Percentiles rank a stretch among this genome's conserved stretches.
Conservation (phyloP, 2,329 filamentous ascomycete species). For the Chaetomium olivaceum region DNA sequence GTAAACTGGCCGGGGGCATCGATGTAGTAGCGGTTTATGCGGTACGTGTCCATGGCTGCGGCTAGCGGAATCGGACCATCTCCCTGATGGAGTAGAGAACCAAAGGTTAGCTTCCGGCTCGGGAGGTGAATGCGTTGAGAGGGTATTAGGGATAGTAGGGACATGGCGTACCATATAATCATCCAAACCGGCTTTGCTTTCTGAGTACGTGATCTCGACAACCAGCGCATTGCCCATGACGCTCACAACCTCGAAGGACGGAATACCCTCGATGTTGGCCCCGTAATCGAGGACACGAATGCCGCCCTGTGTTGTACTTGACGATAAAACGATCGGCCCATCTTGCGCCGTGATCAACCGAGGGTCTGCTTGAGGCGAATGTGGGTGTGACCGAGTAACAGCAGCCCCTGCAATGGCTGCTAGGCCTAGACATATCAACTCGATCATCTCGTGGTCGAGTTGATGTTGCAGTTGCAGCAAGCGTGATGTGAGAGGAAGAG, state of each 20-base stretch:
- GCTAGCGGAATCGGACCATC: background rate
- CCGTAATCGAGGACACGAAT: slow-evolving; percentile 1
- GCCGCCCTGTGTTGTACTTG: background rate
- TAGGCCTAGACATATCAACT: background rate
- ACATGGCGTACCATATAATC: background rate
- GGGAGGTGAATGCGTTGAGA: background rate
- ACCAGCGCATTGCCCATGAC: background rate
- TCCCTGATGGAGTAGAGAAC: background rate
- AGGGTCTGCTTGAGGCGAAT: background rate
- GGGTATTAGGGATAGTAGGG: background rate
- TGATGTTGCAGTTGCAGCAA: background rate
- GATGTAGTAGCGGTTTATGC: background rate
- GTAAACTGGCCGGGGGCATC: background rate
- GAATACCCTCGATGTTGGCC: slow-evolving; percentile 1
- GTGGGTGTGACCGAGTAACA: background rate
- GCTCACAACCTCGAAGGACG: slow-evolving; percentile 1
- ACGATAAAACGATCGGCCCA: slow-evolving; percentile 2
- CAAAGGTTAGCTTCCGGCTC: background rate
- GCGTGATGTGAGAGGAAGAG: background rate
- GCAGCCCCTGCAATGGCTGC: background rate
- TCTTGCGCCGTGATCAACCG: slow-evolving; percentile 4
- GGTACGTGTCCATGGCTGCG: slow-evolving; percentile 5
- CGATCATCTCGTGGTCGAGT: background rate
- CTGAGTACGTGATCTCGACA: slow-evolving; percentile 5
- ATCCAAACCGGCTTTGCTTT: slow-evolving; percentile 1